Conservation (phyloP, 441 rosid genomes). For the Jatropha multifida region DNA sequence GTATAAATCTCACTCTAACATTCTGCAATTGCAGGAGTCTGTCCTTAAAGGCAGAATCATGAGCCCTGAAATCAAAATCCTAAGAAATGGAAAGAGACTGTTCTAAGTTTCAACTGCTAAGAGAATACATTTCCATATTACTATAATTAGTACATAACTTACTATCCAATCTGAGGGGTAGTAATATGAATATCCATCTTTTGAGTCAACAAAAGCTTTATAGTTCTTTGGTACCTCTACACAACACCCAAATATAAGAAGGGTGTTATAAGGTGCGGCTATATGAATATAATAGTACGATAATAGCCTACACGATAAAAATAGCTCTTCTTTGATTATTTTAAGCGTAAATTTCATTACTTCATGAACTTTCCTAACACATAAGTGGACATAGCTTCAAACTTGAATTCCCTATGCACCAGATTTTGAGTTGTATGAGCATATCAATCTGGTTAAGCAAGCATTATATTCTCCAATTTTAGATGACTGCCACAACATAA, state of each 20-base stretch:
- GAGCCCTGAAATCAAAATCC: constrained; percentile 89
- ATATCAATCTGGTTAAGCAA: not conserved
- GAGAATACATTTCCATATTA: not conserved
- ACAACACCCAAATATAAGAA: constrained; percentile 7
- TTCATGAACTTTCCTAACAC: too few relatives aligned
- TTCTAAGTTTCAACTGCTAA: not conserved
- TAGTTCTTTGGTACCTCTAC: constrained; percentile 65
- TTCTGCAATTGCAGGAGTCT: constrained; percentile 66
- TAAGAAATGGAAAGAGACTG: constrained; percentile 16
- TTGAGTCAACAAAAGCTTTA: constrained; percentile 60
- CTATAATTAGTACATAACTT: constrained; percentile 27
- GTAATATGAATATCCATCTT: constrained; percentile 78
- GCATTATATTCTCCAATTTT: not conserved
- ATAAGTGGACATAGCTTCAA: too few relatives aligned
- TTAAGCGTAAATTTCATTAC: not conserved
- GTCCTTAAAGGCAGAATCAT: constrained; percentile 93
- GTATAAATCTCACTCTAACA: constrained; percentile 87
- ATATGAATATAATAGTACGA: not conserved
- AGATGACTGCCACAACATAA: not conserved
- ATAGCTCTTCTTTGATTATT: not conserved
- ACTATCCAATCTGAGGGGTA: constrained; percentile 96
- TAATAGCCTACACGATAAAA: not conserved
- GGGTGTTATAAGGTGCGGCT: not conserved
- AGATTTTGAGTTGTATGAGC: too few relatives aligned
- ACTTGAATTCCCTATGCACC: too few relatives aligned